Percentiles rank a stretch among this genome's conserved stretches.
These are phyloP conservation scores for Zasmidium citrigriseum DNA, from an alignment of 2,329 filamentous ascomycete species.

Conservation along the genomic window DNA sequence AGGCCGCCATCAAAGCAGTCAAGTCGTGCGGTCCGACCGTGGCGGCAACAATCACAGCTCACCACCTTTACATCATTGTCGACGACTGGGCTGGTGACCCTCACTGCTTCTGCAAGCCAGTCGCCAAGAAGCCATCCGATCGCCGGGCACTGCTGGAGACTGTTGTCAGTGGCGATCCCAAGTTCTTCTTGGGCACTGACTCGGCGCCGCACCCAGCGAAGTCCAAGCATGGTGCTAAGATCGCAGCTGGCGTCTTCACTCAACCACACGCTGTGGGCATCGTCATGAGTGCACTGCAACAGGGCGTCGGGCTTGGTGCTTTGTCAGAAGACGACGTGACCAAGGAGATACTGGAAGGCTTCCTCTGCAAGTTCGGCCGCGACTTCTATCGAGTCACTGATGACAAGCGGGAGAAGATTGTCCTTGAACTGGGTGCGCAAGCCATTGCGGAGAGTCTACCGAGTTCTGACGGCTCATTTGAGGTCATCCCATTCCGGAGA, in stretches of 20 bases:
- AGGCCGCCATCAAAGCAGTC: constrained; percentile 77
- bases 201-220: constrained; percentile 67
- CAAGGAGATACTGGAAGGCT: constrained; percentile 56
- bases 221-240: constrained; percentile 60
- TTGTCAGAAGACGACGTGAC: constrained; percentile 57
- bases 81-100: constrained; percentile 69
- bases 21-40: constrained; percentile 75
- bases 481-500: constrained; percentile 67
- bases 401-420: constrained; percentile 53
- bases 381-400: constrained; percentile 57
- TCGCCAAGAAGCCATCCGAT: constrained; percentile 65
- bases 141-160: constrained; percentile 71
- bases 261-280: constrained; percentile 70
- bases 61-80: constrained; percentile 79
- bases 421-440: constrained; percentile 58
- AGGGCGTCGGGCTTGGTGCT: constrained; percentile 58
- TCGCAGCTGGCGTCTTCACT: constrained; percentile 76
- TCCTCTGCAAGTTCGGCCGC: constrained; percentile 59
- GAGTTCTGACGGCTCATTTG: constrained; percentile 53
- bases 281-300: constrained; percentile 66
- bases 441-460: constrained; percentile 57
- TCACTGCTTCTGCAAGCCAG: constrained; percentile 78
- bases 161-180: constrained; percentile 58
- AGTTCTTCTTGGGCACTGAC: constrained; percentile 77
- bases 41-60: constrained; percentile 78